Conservation (phyloP, 2,329 filamentous ascomycete genomes). For the Colletotrichum neosansevieriae region DNA sequence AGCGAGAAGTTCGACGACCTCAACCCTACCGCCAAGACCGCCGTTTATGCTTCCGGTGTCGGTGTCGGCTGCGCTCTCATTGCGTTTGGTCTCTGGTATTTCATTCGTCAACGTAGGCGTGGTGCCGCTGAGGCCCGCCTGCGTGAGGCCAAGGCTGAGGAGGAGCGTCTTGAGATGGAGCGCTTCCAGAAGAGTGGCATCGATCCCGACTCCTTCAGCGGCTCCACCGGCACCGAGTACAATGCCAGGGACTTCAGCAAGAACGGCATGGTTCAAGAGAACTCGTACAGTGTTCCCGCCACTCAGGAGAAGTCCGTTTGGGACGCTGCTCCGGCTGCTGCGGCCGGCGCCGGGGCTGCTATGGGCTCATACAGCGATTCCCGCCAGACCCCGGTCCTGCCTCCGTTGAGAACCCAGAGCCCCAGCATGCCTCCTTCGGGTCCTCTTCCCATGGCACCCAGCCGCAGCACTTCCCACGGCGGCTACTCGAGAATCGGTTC, state of each 20-base stretch:
- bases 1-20: constrained; percentile 68
- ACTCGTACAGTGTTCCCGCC: constrained; percentile 49
- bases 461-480: constrained; percentile 37
- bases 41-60: constrained; percentile 63
- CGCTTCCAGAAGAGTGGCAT: constrained; percentile 61
- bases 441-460: constrained; percentile 36
- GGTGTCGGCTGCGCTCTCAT: constrained; percentile 58
- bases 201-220: constrained; percentile 60
- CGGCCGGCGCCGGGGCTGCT: constrained; percentile 37
- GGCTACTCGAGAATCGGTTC: constrained; percentile 36
- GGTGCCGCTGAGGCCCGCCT: constrained; percentile 64
- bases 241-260: constrained; percentile 49
- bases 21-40: constrained; percentile 62
- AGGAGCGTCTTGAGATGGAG: constrained; percentile 65
- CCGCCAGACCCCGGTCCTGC: constrained; percentile 12
- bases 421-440: constrained; percentile 37
- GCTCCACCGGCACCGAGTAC: constrained; percentile 52
- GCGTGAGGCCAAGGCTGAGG: constrained; percentile 57
- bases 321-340: constrained; percentile 40
- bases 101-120: constrained; percentile 64
- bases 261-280: constrained; percentile 45
- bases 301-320: constrained; percentile 47
- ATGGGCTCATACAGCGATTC: constrained; percentile 34
- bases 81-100: constrained; percentile 62
- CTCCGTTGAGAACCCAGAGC: constrained; percentile 37